These are phyloP conservation scores for Saturnispora bothae DNA, from an alignment of 805 yeast genomes.

Conservation along the genomic window DNA sequence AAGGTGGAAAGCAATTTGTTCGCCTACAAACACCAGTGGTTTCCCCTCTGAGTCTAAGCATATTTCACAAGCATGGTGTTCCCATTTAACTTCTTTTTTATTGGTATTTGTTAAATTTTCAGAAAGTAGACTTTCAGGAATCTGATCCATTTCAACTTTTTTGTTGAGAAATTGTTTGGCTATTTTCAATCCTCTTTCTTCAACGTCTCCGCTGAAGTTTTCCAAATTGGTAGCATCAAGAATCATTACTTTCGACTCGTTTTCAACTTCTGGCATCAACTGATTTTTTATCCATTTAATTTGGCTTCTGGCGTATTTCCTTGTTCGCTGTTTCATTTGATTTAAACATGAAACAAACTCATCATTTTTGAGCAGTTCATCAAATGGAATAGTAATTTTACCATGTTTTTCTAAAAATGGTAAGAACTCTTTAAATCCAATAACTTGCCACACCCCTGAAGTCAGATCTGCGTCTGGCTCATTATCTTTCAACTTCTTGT, in stretches of 20 bases:
- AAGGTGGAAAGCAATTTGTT: slow-evolving; percentile 59
- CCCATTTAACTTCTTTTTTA: slow-evolving; percentile 35
- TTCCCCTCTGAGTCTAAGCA: slow-evolving; percentile 46
- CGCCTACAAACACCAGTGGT: slow-evolving; percentile 60
- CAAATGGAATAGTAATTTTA: neutral
- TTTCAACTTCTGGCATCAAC: slow-evolving; percentile 47
- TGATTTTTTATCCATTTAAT: slow-evolving; percentile 81
- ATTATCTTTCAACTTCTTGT: slow-evolving; percentile 25
- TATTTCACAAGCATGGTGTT: slow-evolving; percentile 53
- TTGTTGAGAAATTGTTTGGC: slow-evolving; percentile 24
- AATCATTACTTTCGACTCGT: slow-evolving; percentile 53
- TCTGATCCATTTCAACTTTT: slow-evolving; percentile 6
- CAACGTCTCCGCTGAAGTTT: slow-evolving; percentile 51
- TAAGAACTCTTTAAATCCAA: slow-evolving; percentile 83
- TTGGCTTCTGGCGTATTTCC: slow-evolving; percentile 81
- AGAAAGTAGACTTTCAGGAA: slow-evolving; percentile 15
- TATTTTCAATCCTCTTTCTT: slow-evolving; percentile 42
- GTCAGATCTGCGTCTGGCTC: slow-evolving; percentile 29
- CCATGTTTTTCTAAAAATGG: slow-evolving; percentile 35
- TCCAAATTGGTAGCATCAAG: slow-evolving; percentile 68
- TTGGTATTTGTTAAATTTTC: slow-evolving; percentile 8
- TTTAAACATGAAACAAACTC: slow-evolving; percentile 41
- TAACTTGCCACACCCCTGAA: slow-evolving; percentile 85
- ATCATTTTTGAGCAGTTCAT: slow-evolving; percentile 10
- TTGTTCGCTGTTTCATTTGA: slow-evolving; percentile 72